A percentile compares a stretch with the other conserved stretches of the same genome.
These are phyloP conservation scores for Talaromyces wortmannii DNA, from an alignment of 495 filamentous ascomycete genomes.

Conservation along the genomic window DNA sequence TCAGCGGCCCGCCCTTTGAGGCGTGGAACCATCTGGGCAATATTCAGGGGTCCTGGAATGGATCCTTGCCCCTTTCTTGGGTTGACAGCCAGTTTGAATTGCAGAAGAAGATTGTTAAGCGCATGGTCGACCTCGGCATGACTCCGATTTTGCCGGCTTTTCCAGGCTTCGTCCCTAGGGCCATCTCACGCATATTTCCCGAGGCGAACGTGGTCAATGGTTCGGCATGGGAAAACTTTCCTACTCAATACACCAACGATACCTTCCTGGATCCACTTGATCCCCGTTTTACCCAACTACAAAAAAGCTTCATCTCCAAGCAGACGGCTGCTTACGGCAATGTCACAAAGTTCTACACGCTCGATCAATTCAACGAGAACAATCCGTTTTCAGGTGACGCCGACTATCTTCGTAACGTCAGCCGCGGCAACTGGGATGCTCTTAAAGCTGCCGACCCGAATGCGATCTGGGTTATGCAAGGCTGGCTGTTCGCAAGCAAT, in stretches of 20 bases:
- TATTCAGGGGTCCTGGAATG: conserved; percentile 44
- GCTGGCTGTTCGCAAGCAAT: conserved; percentile 44
- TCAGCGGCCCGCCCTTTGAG: conserved; percentile 46
- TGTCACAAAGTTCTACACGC: conserved; percentile 42
- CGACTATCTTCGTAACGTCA: conserved; percentile 39
- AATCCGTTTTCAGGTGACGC: conserved; percentile 39
- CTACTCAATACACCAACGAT: conserved; percentile 33
- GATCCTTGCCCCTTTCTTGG: conserved; percentile 35
- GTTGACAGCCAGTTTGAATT: conserved; percentile 38
- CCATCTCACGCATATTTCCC: conserved; percentile 31
- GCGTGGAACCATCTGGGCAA: conserved; percentile 53
- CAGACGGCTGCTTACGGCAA: conserved; percentile 42
- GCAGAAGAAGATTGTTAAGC: conserved; percentile 38
- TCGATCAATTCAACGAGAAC: conserved; percentile 51
- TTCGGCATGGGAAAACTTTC: conserved; percentile 38
- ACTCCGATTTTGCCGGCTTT: conserved; percentile 43
- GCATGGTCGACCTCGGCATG: conserved; percentile 49
- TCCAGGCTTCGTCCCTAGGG: conserved; percentile 39
- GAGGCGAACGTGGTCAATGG: conserved; percentile 39
- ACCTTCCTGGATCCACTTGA: conserved; percentile 46
- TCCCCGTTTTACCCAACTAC: conserved; percentile 34
- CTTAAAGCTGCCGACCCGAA: conserved; percentile 41
- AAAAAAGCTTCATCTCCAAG: conserved; percentile 40
- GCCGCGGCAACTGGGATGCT: conserved; percentile 33
- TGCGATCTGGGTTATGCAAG: conserved; percentile 50